Base-by-base conservation (phyloP, 768 basidiomycete genomes). In the Trametes cinnabarina region DNA sequence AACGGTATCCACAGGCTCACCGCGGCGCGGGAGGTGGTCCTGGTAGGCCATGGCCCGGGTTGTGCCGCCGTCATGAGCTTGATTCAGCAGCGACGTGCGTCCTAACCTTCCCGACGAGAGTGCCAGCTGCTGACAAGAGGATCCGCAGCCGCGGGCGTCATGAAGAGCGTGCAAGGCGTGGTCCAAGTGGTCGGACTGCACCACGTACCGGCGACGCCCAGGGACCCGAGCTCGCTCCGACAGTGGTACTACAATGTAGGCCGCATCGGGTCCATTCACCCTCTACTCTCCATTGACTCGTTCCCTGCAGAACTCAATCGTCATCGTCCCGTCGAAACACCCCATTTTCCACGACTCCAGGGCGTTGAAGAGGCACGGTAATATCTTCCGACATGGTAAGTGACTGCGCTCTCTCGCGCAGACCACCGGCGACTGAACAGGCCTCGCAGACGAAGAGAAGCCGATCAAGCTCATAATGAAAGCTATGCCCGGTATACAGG, bases 11-110 rank as follows among this genome's bases (percentile, higher is more conserved):
- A 43, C 64, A 94, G 92, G 58, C 76, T 96, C 62, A 88, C 87
- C 6, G 79, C 79, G 20, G 90, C 89, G 8, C 77, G 83, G 28
- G 78, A 84, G 40, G 82, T 99, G 12, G 74, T 98, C 34, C 68
- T 99, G 10, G 83, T 98, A 47, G 94, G 94, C 2, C 92, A 95
- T 67, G 94, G 94, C 11, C 83, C 86, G 1, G 94, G 92, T 0
- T 92, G 91, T 65, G 78, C 82, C 52, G 79, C 86, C 8, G 66
- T 97, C 54, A 84, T 92, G 72, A 82, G 88, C 30, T 77, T 98
- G 46, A 76, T 97, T 17, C 81, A 84, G 42, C 67, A 79, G 22
- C 79, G 95, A 71, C 76, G 94, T 94, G 69, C 47, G 79, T 43
- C 10, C 22, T 9, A 4, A 39, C 3, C 25, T 46, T 2, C 19